Conservation (phyloP, 2,329 filamentous ascomycete genomes). For the Alternaria dauci region DNA sequence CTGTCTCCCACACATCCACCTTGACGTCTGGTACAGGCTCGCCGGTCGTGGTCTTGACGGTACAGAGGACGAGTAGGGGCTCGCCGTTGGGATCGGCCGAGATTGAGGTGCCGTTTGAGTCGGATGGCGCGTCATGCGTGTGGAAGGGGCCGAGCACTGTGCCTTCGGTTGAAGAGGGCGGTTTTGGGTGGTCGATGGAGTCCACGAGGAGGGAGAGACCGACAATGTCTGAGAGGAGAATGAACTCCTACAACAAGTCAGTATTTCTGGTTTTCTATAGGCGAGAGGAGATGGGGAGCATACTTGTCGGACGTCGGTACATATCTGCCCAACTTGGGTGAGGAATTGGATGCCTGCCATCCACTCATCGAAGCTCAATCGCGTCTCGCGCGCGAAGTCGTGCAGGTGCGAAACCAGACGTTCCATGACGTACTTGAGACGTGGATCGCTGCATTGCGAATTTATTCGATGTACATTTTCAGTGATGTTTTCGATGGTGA, state of each 20-base stretch:
- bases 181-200: slow-evolving; percentile 84
- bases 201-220: slow-evolving; percentile 83
- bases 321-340: slow-evolving; percentile 75
- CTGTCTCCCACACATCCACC: slow-evolving; percentile 87
- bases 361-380: slow-evolving; percentile 80
- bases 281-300: neutral
- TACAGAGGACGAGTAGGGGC: slow-evolving; percentile 77
- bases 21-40: slow-evolving; percentile 71
- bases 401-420: slow-evolving; percentile 79
- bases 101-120: slow-evolving; percentile 67
- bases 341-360: slow-evolving; percentile 77
- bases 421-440: slow-evolving; percentile 76
- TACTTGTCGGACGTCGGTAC: slow-evolving; percentile 76
- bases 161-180: slow-evolving; percentile 73
- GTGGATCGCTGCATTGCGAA: slow-evolving; percentile 69
- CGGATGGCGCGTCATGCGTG: slow-evolving; percentile 74
- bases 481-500: slow-evolving; percentile 83
- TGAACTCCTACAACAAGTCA: slow-evolving; percentile 68
- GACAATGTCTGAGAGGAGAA: slow-evolving; percentile 80
- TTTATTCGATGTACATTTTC: slow-evolving; percentile 79
- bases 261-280: neutral
- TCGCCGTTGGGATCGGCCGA: slow-evolving; percentile 74
- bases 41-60: slow-evolving; percentile 70
- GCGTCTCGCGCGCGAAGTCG: slow-evolving; percentile 81
- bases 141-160: slow-evolving; percentile 85